These are phyloP conservation scores for Cyberlindnera euphorbiiphila DNA, from an alignment of 805 yeast species.

Conservation along the genomic window DNA sequence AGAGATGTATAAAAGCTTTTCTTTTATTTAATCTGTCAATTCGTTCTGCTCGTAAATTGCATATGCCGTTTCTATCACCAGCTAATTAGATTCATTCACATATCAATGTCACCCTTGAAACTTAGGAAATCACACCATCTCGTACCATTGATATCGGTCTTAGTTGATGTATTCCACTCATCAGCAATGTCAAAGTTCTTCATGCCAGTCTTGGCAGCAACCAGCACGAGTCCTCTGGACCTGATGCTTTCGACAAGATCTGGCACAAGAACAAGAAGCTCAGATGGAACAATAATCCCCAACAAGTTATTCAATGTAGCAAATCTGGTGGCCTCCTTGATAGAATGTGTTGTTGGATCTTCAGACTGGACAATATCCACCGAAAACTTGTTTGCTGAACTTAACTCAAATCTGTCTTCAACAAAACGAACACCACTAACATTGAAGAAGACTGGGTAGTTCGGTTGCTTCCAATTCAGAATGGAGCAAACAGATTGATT, in stretches of 20 bases:
- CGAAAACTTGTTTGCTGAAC: slow-evolving; percentile 40
- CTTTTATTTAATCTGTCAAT: neutral
- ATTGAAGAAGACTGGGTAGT: slow-evolving; percentile 87
- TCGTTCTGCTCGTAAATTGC: too few relatives aligned
- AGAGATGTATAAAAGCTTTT: neutral
- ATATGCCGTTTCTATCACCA: too few relatives aligned
- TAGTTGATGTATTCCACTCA: slow-evolving; percentile 7
- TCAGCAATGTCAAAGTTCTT: slow-evolving; percentile 18
- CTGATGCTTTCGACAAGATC: slow-evolving; percentile 70
- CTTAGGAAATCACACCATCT: slow-evolving; percentile 59
- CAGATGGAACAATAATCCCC: slow-evolving; percentile 76
- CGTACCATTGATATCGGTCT: slow-evolving; percentile 53
- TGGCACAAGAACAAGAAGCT: slow-evolving; percentile 68
- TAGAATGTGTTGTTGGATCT: slow-evolving; percentile 55
- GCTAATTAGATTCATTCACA: too few relatives aligned
- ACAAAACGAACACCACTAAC: slow-evolving; percentile 60
- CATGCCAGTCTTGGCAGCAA: slow-evolving; percentile 51
- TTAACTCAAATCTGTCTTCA: slow-evolving; percentile 32
- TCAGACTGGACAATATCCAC: slow-evolving; percentile 25
- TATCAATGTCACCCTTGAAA: slow-evolving; percentile 58
- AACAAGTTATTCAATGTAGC: slow-evolving; percentile 79
- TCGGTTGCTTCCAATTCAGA: slow-evolving; percentile 97
- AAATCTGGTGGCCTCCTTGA: slow-evolving; percentile 78
- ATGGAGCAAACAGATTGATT: slow-evolving; percentile 91
- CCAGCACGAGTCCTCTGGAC: slow-evolving; percentile 76